Conservation (phyloP, 75 land plant genomes). For the Sequoia sempervirens region DNA sequence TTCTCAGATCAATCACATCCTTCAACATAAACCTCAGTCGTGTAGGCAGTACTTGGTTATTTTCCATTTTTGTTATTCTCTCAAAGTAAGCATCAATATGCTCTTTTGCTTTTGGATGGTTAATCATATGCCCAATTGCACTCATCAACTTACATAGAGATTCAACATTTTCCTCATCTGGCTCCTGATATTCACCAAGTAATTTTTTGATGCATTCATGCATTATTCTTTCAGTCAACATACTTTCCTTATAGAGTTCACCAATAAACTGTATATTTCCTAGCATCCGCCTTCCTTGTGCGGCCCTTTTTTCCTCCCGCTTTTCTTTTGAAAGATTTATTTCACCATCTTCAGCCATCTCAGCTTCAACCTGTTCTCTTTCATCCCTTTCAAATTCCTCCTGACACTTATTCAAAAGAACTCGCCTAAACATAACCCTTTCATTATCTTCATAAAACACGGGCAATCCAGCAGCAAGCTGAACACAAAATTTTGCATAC, state of each 20-base stretch:
- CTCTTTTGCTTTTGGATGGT: too few species aligned
- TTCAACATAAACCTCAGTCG: too few species aligned
- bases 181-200: too few species aligned
- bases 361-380: conserved; percentile 83
- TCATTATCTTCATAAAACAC: conserved; percentile 70
- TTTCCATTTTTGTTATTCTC: too few species aligned
- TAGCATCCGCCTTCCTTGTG: conserved; percentile 80
- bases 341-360: conserved; percentile 64
- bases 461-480: conserved; percentile 68
- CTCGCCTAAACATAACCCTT: conserved; percentile 75
- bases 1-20: too few species aligned
- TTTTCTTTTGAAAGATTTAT: conserved; percentile 54
- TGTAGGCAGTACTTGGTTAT: too few species aligned
- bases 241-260: conserved; percentile 83
- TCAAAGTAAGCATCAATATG: too few species aligned
- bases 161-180: too few species aligned
- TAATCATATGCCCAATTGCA: too few species aligned
- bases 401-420: conserved; percentile 86
- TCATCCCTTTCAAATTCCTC: conserved; percentile 34
- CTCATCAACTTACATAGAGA: too few species aligned
- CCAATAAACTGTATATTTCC: conserved; percentile 96
- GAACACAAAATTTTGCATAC: conserved; percentile 85
- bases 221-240: conserved; percentile 26
- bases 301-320: conserved; percentile 63
- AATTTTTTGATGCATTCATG: too few species aligned